Base-by-base conservation (phyloP, 495 filamentous ascomycete genomes). In the Aspergillus taichungensis region DNA sequence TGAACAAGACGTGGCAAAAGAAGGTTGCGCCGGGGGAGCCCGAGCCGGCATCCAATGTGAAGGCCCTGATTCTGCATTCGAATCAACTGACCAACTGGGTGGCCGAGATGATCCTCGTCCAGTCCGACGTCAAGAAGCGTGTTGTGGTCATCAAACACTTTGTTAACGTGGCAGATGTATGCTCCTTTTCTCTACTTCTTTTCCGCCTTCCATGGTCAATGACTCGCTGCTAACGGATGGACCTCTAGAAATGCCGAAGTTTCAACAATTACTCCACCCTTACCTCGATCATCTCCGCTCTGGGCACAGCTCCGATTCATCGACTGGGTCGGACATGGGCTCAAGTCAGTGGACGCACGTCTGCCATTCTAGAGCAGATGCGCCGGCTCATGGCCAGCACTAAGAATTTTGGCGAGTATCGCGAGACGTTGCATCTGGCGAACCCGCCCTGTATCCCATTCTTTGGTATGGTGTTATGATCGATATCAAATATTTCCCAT, bases 21-120 rank as follows among this genome's bases (percentile, higher is more conserved):
- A 95, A 94, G 68, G 74, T 95, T 41, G 72, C 64, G 11, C 78
- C 87, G 13, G 83, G 79, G 39, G 90, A 94, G 49, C 78, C 84
- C 0, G 92, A 97, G 57, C 91, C 90, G 8, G 89, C 94, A 27
- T 74, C 87, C 2, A 97, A 98, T 59, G 88, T 98, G 50, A 95
- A 95, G 62, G 84, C 88, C 8, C 73, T 98, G 48, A 98, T 98
- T 66, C 74, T 97, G 35, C 92, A 98, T 62, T 96, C 94, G 0
- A 98, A 98, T 52, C 91, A 95, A 62, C 78, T 97, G 64, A 97
- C 92, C 13, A 98, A 97, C 63, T 97, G 94, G 94, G 92, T 98
- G 43, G 92, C 92, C n/a, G 90, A 98, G 62, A 97, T 97, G 92
- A 97, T 98, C 53, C 71, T 98, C 55, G 88, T 80, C 3, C 94